These are phyloP conservation scores for Penicillium sp. DNA, from an alignment of 2,329 filamentous ascomycete genomes.

Conservation along the genomic window DNA sequence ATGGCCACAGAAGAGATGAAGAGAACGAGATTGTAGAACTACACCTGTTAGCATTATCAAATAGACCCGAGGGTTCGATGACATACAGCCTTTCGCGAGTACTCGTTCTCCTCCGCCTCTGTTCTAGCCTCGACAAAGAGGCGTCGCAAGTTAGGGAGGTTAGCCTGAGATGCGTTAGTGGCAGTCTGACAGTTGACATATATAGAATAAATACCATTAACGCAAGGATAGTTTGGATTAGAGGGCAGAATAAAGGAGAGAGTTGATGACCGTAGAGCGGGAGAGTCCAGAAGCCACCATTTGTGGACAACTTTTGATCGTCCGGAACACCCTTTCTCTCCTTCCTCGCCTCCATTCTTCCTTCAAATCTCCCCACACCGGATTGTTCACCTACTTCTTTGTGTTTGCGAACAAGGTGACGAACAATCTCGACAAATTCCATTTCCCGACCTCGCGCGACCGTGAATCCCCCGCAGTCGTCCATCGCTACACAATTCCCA, in stretches of 20 bases:
- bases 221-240: conserved; percentile 2
- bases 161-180: conserved; percentile 27
- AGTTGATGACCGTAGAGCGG: conserved; percentile 8
- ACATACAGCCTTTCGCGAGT: conserved; percentile 82
- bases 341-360: conserved; percentile 7
- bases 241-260: neutral
- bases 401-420: conserved; percentile 6
- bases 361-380: conserved; percentile 6
- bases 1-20: conserved; percentile 95
- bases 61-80: neutral
- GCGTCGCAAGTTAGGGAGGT: conserved; percentile 82
- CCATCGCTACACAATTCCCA: conserved; percentile 13
- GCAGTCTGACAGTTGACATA: neutral
- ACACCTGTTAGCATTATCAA: conserved; percentile 7
- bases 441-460: conserved; percentile 19
- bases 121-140: conserved; percentile 91
- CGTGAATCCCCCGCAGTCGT: conserved; percentile 31
- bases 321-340: conserved; percentile 17
- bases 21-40: conserved; percentile 93
- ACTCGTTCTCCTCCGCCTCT: conserved; percentile 86
- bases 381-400: conserved; percentile 5
- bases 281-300: conserved; percentile 21
- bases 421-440: conserved; percentile 10
- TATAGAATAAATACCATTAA: conserved; percentile 16
- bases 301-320: conserved; percentile 29